Conservation (phyloP, 192 early-diverging fungal species). For the Jimgerdemannia lactiflua region DNA sequence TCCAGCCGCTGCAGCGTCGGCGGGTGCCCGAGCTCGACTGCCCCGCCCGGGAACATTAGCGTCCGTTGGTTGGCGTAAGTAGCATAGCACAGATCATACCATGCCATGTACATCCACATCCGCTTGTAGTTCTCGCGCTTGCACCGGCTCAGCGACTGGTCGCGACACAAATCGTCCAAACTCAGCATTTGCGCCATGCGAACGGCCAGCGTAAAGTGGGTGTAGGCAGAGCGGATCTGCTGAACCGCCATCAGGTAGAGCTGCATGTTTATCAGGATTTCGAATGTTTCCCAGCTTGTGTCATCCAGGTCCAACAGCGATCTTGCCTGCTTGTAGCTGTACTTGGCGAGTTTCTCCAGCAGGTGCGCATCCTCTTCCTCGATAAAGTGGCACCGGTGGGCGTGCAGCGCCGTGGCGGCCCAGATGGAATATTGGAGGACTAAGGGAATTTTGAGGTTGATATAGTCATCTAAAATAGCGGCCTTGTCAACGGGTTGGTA, state of each 20-base stretch:
- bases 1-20: constrained; percentile 3
- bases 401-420: background rate
- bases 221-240: constrained; percentile 11
- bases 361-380: background rate
- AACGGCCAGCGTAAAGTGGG: constrained; percentile 6
- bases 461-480: background rate
- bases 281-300: background rate
- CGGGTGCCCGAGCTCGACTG: constrained; percentile 1
- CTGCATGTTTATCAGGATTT: background rate
- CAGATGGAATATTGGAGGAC: background rate
- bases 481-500: background rate
- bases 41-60: constrained; percentile 7
- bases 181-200: constrained; percentile 11
- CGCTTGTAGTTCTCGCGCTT: constrained; percentile 8
- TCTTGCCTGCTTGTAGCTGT: background rate
- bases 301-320: background rate
- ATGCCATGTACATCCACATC: constrained; percentile 10
- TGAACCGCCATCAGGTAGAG: background rate
- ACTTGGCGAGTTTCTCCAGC: background rate
- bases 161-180: background rate
- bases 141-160: background rate
- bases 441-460: background rate
- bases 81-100: constrained; percentile 17
- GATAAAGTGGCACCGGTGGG: background rate
- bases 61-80: constrained; percentile 4